phyloP scores from a whole-genome alignment of 2,329 filamentous ascomycete genomes.

The Monosporascus sp. region DNA sequence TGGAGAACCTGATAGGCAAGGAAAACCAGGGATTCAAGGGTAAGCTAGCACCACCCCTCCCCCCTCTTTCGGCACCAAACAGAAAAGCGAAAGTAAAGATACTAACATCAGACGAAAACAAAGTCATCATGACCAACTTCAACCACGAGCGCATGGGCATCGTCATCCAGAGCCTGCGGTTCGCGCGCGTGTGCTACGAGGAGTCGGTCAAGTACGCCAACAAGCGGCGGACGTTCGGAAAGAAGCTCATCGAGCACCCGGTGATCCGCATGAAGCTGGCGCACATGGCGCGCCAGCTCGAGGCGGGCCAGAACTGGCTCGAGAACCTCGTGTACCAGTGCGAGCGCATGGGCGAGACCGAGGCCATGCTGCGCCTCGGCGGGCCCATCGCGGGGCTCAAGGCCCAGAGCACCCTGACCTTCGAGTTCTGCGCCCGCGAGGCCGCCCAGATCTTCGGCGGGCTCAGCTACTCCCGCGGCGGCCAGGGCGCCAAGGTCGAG shows the following conservation, averaged over 20 bases:
- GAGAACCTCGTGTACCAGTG: conserved; percentile 94
- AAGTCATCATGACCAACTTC: conserved; percentile 98
- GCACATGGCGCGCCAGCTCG: conserved; percentile 97
- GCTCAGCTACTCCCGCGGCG: conserved; percentile 83
- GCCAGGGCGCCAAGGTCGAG: conserved; percentile 94
- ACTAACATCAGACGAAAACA: conserved; percentile 7
- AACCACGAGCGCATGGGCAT: conserved; percentile 99
- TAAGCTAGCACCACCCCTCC: conserved; percentile 25
- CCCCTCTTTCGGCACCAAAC: neutral
- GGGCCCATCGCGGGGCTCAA: conserved; percentile 92
- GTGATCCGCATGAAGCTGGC: conserved; percentile 97
- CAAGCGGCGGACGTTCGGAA: conserved; percentile 95
- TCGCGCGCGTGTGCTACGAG: conserved; percentile 94
- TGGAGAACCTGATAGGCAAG: conserved; percentile 98
- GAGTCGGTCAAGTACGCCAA: conserved; percentile 94
- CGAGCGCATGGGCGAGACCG: conserved; percentile 84
- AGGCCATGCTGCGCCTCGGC: conserved; percentile 93
- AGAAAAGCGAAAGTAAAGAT: neutral
- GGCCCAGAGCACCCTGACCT: conserved; percentile 88
- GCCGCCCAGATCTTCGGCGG: conserved; percentile 97
- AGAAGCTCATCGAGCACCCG: conserved; percentile 92
- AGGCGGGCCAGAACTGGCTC: conserved; percentile 94
- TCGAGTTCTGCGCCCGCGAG: conserved; percentile 96
- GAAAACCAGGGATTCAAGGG: conserved; percentile 95
- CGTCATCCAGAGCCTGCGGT: conserved; percentile 94